Evolutionary conservation across 164 flowering plant species (phyloP).

Genomic region (Malania oleifera): DNA sequence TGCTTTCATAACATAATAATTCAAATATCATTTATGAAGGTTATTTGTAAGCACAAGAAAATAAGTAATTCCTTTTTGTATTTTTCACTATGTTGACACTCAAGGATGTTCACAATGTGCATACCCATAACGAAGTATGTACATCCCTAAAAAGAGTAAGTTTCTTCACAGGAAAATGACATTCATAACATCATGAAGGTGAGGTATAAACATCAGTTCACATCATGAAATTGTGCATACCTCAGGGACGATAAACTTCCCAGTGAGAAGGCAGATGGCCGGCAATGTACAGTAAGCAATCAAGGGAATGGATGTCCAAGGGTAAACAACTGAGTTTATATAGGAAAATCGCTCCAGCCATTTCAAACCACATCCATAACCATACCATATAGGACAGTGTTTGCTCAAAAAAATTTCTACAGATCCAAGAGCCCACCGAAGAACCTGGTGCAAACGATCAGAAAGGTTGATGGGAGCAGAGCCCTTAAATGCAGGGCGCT

Average conservation of each 20-base stretch:
- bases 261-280: conserved; percentile 46
- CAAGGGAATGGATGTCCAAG: conserved; percentile 42
- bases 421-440: conserved; percentile 54
- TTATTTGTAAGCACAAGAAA: too few species aligned
- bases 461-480: conserved; percentile 52
- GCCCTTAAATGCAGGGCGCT: conserved; percentile 43
- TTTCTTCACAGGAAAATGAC: too few species aligned
- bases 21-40: too few species aligned
- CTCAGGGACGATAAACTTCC: conserved; percentile 49
- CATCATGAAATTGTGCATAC: conserved; percentile 12
- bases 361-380: conserved; percentile 45
- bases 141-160: too few species aligned
- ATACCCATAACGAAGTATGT: too few species aligned
- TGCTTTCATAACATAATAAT: too few species aligned
- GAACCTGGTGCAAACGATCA: conserved; percentile 55
- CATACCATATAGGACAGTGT: conserved; percentile 55
- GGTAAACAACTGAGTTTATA: conserved; percentile 44
- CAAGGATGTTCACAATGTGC: too few species aligned
- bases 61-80: too few species aligned
- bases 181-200: too few species aligned
- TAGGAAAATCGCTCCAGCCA: conserved; percentile 44
- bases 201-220: neutral
- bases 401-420: conserved; percentile 46
- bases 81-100: too few species aligned
- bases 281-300: conserved; percentile 43